Conservation (phyloP, 1,139 yeast genomes). For the Blastobotrys petasosporus region DNA sequence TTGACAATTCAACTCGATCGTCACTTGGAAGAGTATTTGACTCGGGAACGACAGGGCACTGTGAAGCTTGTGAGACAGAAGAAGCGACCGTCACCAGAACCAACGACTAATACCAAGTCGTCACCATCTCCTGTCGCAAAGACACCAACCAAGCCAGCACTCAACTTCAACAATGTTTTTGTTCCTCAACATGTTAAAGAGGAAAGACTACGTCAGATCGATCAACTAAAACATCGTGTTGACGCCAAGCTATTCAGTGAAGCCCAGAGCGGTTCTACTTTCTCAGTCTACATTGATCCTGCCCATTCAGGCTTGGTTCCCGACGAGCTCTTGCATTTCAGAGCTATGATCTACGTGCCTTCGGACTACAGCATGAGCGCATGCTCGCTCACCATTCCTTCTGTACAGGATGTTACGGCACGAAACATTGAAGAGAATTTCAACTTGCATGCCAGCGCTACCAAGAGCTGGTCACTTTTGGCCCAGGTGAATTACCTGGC, state of each 20-base stretch:
- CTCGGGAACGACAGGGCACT: conserved; percentile 52
- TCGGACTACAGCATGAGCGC: conserved; percentile 22
- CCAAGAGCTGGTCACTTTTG: conserved; percentile 27
- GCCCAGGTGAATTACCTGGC: conserved; percentile 30
- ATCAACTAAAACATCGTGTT: conserved; percentile 20
- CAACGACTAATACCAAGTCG: neutral
- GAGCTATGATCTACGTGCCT: conserved; percentile 27
- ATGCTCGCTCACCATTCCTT: conserved; percentile 20
- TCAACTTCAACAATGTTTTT: conserved; percentile 13
- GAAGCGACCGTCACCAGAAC: neutral
- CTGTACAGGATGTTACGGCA: conserved; percentile 21
- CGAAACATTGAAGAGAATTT: conserved; percentile 29
- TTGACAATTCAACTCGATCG: conserved; percentile 52
- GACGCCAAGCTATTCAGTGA: conserved; percentile 14
- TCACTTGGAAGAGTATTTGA: conserved; percentile 52
- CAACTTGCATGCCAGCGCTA: conserved; percentile 25
- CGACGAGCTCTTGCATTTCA: conserved; percentile 17
- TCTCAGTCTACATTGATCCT: conserved; percentile 18
- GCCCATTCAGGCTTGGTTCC: conserved; percentile 22
- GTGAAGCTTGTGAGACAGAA: conserved; percentile 42
- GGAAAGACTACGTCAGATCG: conserved; percentile 22
- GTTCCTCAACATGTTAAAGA: conserved; percentile 19
- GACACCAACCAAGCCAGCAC: neutral
- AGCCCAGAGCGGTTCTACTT: conserved; percentile 16
- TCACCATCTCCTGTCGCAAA: neutral